A percentile compares a stretch with the other conserved stretches of the same genome.
phyloP scores from a whole-genome alignment of 75 land plant species.

The Ceratopteris richardii region DNA sequence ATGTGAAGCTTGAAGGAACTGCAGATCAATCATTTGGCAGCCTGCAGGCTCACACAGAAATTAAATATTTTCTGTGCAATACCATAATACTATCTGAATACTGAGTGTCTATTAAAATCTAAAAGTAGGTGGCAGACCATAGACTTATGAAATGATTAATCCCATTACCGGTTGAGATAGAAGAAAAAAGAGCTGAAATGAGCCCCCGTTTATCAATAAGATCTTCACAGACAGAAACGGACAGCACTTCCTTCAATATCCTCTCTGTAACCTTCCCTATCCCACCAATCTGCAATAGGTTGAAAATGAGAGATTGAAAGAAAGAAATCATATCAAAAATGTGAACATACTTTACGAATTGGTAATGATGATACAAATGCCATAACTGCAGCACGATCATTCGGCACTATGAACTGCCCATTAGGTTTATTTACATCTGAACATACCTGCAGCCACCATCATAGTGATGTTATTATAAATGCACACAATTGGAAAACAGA shows the following conservation, averaged over 20 bases:
- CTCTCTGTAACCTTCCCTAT: constrained; percentile 87
- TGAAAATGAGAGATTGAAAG: neutral
- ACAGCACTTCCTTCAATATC: constrained; percentile 56
- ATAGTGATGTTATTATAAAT: neutral
- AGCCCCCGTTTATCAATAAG: constrained; percentile 50
- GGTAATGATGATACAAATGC: constrained; percentile 79
- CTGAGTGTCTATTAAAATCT: no score
- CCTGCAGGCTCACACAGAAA: no score
- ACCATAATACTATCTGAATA: no score
- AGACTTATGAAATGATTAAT: no score
- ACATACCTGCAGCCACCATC: constrained; percentile 49
- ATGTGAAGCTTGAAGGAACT: no score
- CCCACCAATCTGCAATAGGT: constrained; percentile 67
- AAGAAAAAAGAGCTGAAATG: constrained; percentile 69
- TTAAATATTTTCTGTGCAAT: no score
- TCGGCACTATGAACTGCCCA: constrained; percentile 82
- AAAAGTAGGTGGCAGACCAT: no score
- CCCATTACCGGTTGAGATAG: constrained; percentile 52
- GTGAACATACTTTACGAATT: constrained; percentile 69
- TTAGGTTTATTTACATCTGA: constrained; percentile 95
- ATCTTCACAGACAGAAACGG: constrained; percentile 61
- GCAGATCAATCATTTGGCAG: no score
- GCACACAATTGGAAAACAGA: neutral
- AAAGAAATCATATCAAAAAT: no score
- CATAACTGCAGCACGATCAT: constrained; percentile 54